Evolutionary conservation across 306 rosid genomes (phyloP), one percentile per base, ranked within the genome.

Genomic region (Geum urbanum): DNA sequence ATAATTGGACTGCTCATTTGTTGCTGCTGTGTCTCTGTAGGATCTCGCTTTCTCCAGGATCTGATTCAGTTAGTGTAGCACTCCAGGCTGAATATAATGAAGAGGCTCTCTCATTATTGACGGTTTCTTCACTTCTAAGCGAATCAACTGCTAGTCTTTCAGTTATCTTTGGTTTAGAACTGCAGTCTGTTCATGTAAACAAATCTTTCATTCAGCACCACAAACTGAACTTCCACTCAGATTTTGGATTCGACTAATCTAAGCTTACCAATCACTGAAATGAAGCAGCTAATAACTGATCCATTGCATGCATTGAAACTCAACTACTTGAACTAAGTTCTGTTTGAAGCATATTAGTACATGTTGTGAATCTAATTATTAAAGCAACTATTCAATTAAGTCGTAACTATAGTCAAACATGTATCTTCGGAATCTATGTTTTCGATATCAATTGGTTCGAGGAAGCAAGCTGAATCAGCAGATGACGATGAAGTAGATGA

Each of bases 81-180:
- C 86, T 82, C 98, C 98, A 94, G 45, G 84, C 86, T 8, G 97
- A 90, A 80, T 85, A 90, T 22, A 94, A 82, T 61, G 83, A 51
- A 13, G 85, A 74, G 68, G 67, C 77, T 62, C 56, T 79, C 71
- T 88, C 91, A 43, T 78, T 72, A 6, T 49, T 24, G 24, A 62
- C 69, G 52, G 37, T 72, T 64, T 77, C 85, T 61, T 64, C 58
- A 51, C 47, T 66, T 61, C 65, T 74, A 59, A 53, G 62, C 6
- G 56, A 76, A 75, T 81, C 84, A 66, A 43, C 45, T 54, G 63
- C 64, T 51, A 69, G 61, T 64, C 75, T 77, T 48, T 67, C 76
- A 12, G 82, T 79, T 83, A 76, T 85, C 75, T 73, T 67, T 27
- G 74, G 68, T 70, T 55, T 69, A 52, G 70, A 66, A 40, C 78